phyloP scores from a whole-genome alignment of 2,329 filamentous ascomycete genomes.

The Phialophora macrospora region DNA sequence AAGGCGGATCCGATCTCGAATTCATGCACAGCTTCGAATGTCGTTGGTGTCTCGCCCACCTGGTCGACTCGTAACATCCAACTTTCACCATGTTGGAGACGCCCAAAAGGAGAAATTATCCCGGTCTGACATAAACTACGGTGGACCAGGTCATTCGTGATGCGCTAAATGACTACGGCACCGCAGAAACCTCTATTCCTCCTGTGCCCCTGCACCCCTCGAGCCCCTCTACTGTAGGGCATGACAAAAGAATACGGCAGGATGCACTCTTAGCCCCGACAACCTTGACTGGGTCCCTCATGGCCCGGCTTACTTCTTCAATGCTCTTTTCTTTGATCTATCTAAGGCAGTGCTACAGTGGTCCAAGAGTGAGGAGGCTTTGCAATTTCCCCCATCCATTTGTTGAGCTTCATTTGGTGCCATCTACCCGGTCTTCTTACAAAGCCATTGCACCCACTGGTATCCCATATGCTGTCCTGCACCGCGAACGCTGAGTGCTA shows the following conservation, averaged over 20 bases:
- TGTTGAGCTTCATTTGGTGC: neutral
- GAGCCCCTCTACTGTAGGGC: too few species aligned
- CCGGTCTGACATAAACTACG: neutral
- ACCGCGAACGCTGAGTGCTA: neutral
- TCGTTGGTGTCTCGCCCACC: constrained; percentile 1
- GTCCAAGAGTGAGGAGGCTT: neutral
- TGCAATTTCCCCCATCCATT: neutral
- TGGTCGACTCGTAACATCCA: neutral
- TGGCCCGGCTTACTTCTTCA: neutral
- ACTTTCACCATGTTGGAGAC: neutral
- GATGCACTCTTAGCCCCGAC: neutral
- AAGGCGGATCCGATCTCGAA: constrained; percentile 12
- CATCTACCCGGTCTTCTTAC: constrained; percentile 6
- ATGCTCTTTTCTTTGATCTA: constrained; percentile 4
- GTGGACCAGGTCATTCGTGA: neutral
- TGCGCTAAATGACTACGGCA: neutral
- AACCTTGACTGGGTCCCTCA: neutral
- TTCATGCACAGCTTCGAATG: constrained; percentile 27
- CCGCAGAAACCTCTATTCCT: too few species aligned
- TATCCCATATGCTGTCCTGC: neutral
- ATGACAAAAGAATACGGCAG: neutral
- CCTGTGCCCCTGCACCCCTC: too few species aligned
- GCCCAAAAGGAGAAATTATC: neutral
- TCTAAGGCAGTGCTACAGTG: neutral
- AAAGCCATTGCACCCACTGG: constrained; percentile 3